phyloP scores from a whole-genome alignment of 805 yeast species.

The Candida vaughaniae region DNA sequence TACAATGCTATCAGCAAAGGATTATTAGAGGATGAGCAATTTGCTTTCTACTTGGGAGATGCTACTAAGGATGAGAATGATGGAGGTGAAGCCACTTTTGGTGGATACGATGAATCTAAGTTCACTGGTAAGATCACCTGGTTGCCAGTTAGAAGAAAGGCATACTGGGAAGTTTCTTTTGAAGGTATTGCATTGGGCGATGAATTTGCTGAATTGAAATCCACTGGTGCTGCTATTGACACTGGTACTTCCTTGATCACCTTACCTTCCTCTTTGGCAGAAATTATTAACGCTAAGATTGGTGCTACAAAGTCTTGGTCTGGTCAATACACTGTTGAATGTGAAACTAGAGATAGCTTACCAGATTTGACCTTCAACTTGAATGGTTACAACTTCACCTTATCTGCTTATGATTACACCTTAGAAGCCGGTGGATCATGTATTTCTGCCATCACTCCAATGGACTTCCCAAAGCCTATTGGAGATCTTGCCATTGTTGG shows the following conservation, averaged over 20 bases:
- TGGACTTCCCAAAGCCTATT: slow-evolving; percentile 96
- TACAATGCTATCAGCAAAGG: slow-evolving; percentile 85
- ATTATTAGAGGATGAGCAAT: slow-evolving; percentile 77
- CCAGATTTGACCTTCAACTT: slow-evolving; percentile 93
- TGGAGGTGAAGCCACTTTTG: slow-evolving; percentile 94
- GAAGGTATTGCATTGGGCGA: slow-evolving; percentile 90
- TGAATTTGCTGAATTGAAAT: slow-evolving; percentile 78
- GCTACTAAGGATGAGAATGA: slow-evolving; percentile 58
- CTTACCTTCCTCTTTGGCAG: slow-evolving; percentile 93
- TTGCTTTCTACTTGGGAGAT: slow-evolving; percentile 90
- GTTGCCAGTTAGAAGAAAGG: slow-evolving; percentile 98
- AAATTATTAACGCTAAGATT: slow-evolving; percentile 89
- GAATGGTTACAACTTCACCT: slow-evolving; percentile 87
- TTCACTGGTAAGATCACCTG: slow-evolving; percentile 84
- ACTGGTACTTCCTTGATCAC: slow-evolving; percentile 97
- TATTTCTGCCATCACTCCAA: slow-evolving; percentile 92
- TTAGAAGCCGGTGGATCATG: slow-evolving; percentile 94
- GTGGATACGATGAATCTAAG: slow-evolving; percentile 81
- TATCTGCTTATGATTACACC: slow-evolving; percentile 87
- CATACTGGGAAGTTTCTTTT: slow-evolving; percentile 98
- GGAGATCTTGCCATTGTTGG: slow-evolving; percentile 97
- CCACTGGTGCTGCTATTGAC: slow-evolving; percentile 95
- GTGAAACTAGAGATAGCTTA: slow-evolving; percentile 76
- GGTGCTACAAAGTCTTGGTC: slow-evolving; percentile 98
- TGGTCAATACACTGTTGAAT: slow-evolving; percentile 93